Percentiles rank a stretch among this genome's conserved stretches.
phyloP scores from a whole-genome alignment of 768 basidiomycete species.

The Tylopilus intermedius region DNA sequence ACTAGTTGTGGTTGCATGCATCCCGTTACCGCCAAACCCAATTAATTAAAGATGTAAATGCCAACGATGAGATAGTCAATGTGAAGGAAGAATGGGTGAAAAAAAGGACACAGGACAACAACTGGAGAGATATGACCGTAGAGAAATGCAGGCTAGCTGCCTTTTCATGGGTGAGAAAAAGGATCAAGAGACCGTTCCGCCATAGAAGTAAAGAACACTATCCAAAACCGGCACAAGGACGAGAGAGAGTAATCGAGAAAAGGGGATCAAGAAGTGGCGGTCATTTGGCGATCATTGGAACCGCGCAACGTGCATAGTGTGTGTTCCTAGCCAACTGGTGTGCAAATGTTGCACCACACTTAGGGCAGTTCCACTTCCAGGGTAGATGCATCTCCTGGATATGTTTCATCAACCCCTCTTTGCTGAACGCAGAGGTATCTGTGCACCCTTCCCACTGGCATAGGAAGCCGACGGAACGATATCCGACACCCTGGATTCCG shows the following conservation, averaged over 20 bases:
- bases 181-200: neutral
- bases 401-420: constrained; percentile 20
- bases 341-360: constrained; percentile 18
- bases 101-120: neutral
- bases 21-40: neutral
- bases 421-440: constrained; percentile 16
- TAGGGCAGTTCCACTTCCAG: constrained; percentile 25
- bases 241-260: neutral
- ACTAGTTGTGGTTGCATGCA: neutral
- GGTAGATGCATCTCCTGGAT: constrained; percentile 23
- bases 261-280: neutral
- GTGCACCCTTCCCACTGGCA: constrained; percentile 25
- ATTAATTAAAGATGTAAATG: constrained; percentile 1
- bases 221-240: neutral
- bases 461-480: constrained; percentile 7
- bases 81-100: neutral
- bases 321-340: constrained; percentile 15
- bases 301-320: constrained; percentile 15
- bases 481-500: constrained; percentile 11
- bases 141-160: constrained; percentile 7
- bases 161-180: neutral
- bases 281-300: neutral
- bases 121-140: neutral
- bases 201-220: neutral
- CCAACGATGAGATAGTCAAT: neutral